A percentile compares a stretch with the other conserved stretches of the same genome.
Evolutionary conservation across 176 grass and related monocot genomes (phyloP).

Genomic region (Thinopyrum elongatum): DNA sequence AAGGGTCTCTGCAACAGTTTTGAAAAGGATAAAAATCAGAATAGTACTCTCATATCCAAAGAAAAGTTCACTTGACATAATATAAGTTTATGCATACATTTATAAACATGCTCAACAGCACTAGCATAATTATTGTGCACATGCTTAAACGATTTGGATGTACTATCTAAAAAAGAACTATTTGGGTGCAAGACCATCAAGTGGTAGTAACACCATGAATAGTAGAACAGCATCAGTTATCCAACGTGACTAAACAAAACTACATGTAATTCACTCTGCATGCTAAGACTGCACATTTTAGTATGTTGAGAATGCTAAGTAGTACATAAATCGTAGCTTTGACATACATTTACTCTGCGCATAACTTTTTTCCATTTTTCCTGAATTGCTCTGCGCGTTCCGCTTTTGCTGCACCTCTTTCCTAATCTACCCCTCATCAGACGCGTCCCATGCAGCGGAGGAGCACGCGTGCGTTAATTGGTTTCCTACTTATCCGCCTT

Average conservation of each 20-base stretch:
- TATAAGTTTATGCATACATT: constrained; percentile 1
- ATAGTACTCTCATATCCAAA: constrained; percentile 14
- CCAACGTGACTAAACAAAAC: neutral
- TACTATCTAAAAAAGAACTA: neutral
- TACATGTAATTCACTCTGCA: neutral
- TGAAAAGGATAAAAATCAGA: constrained; percentile 9
- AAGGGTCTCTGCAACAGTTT: constrained; percentile 58
- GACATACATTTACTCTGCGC: no score
- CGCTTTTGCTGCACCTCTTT: no score
- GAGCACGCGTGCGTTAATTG: no score
- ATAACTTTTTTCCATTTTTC: no score
- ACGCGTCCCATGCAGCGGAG: no score
- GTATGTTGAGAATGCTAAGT: neutral
- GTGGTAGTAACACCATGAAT: neutral
- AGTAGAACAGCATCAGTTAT: neutral
- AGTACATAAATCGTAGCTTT: neutral
- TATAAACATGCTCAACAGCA: constrained; percentile 1
- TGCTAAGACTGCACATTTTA: neutral
- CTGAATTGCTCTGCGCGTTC: no score
- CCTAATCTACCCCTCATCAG: no score
- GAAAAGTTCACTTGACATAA: constrained; percentile 1
- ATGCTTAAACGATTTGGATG: neutral
- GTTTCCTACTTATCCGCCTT: no score
- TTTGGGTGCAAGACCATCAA: neutral
- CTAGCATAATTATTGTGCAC: neutral